These are phyloP conservation scores for Sphagnum magellanicum DNA, from an alignment of 228 moss, liverwort and hornwort genomes.

Conservation along the genomic window DNA sequence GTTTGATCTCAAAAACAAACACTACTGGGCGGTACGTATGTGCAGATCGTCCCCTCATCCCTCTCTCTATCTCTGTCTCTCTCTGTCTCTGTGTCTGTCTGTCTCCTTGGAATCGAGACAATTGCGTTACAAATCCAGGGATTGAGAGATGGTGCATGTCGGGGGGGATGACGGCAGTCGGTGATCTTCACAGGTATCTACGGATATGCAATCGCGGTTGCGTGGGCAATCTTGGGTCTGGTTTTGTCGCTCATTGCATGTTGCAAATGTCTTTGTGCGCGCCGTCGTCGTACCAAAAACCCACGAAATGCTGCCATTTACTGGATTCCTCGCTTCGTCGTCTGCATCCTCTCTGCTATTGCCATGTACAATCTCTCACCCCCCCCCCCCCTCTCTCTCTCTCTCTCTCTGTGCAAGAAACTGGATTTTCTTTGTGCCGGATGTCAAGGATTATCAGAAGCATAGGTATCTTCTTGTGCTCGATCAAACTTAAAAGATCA, in stretches of 20 bases:
- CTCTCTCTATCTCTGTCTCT: too few relatives aligned
- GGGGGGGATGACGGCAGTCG: conserved; percentile 15
- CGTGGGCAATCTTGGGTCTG: conserved; percentile 35
- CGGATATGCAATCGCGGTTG: conserved; percentile 46
- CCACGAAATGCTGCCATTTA: neutral
- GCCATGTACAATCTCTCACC: conserved; percentile 23
- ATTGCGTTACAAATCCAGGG: too few relatives aligned
- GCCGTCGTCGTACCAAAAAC: neutral
- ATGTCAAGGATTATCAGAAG: too few relatives aligned
- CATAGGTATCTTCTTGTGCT: too few relatives aligned
- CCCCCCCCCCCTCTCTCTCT: too few relatives aligned
- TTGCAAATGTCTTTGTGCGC: conserved; percentile 44
- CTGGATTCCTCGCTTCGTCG: conserved; percentile 47
- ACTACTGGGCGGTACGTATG: conserved; percentile 54
- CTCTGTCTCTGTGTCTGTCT: too few relatives aligned
- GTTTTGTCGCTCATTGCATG: conserved; percentile 34
- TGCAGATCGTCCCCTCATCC: too few relatives aligned
- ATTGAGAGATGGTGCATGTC: too few relatives aligned
- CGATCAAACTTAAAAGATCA: too few relatives aligned
- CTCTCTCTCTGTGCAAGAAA: too few relatives aligned
- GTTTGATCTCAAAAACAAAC: conserved; percentile 46
- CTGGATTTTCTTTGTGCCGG: too few relatives aligned
- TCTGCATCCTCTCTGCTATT: conserved; percentile 37
- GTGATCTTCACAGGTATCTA: conserved; percentile 39
- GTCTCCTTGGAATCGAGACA: too few relatives aligned